Percentiles rank a stretch among this genome's conserved stretches.
These are phyloP conservation scores for Buxus sempervirens DNA, from an alignment of 164 flowering plant species.

Conservation along the genomic window DNA sequence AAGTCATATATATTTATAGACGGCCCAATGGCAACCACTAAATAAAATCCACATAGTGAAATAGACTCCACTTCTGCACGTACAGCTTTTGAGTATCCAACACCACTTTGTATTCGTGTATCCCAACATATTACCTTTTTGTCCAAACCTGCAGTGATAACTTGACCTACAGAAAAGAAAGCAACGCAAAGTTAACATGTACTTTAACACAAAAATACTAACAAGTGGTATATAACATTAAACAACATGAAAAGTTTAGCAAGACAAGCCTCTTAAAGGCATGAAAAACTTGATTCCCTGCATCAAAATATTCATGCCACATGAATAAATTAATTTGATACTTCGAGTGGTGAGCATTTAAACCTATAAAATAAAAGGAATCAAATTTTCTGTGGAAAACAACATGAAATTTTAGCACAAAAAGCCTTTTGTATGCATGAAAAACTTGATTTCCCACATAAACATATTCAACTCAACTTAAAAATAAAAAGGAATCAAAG, in stretches of 20 bases:
- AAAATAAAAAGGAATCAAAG: too few species aligned
- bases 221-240: neutral
- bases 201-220: neutral
- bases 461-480: too few species aligned
- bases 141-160: constrained; percentile 68
- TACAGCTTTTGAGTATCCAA: constrained; percentile 20
- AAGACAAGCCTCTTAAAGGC: neutral
- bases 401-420: too few species aligned
- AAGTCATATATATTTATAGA: constrained; percentile 61
- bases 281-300: neutral
- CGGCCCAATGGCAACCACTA: constrained; percentile 57
- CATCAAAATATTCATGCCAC: too few species aligned
- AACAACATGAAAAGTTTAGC: neutral
- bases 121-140: constrained; percentile 69
- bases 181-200: neutral
- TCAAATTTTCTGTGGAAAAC: too few species aligned
- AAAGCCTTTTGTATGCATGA: too few species aligned
- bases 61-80: constrained; percentile 59
- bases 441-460: too few species aligned
- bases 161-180: constrained; percentile 43
- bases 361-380: too few species aligned
- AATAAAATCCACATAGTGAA: constrained; percentile 44
- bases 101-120: constrained; percentile 28
- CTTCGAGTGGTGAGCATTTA: too few species aligned
- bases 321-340: too few species aligned